A percentile compares a stretch with the other conserved stretches of the same genome.
Evolutionary conservation across 768 basidiomycete species (phyloP).

Genomic region (Amanita rubescens): DNA sequence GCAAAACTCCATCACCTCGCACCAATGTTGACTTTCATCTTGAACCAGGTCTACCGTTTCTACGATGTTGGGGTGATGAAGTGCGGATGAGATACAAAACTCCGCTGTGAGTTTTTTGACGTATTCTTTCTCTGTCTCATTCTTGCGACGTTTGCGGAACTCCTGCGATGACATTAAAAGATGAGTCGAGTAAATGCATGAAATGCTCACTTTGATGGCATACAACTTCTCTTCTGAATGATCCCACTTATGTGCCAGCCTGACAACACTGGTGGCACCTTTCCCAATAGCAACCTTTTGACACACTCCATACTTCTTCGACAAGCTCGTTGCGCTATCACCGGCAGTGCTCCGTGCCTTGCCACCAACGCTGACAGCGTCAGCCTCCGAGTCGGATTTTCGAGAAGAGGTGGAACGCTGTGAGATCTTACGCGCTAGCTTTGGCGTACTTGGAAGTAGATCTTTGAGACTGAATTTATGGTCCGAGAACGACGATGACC

Average conservation of each 20-base stretch:
- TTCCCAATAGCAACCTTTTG: constrained; percentile 96
- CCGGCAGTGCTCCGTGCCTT: constrained; percentile 32
- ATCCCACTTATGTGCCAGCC: constrained; percentile 99
- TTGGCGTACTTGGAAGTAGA: constrained; percentile 66
- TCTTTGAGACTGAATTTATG: constrained; percentile 83
- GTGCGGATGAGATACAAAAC: constrained; percentile 95
- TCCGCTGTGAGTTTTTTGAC: constrained; percentile 99
- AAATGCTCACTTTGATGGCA: constrained; percentile 88
- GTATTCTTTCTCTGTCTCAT: constrained; percentile 98
- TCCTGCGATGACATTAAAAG: constrained; percentile 45
- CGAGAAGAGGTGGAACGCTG: constrained; percentile 58
- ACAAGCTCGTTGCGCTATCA: constrained; percentile 37
- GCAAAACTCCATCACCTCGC: constrained; percentile 99
- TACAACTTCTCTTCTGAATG: constrained; percentile 93
- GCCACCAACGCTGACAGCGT: constrained; percentile 18
- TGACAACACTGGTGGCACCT: constrained; percentile 95
- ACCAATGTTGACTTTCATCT: constrained; percentile 95
- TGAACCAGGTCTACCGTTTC: constrained; percentile 99
- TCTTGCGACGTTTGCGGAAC: constrained; percentile 96
- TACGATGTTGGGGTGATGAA: constrained; percentile 91
- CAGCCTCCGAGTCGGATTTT: constrained; percentile 61
- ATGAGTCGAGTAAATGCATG: not conserved
- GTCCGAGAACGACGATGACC: constrained; percentile 42
- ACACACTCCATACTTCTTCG: constrained; percentile 95
- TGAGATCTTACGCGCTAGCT: constrained; percentile 61